Base-by-base conservation (phyloP, 139 green algal genomes). In the Yamagishiella unicocca region DNA sequence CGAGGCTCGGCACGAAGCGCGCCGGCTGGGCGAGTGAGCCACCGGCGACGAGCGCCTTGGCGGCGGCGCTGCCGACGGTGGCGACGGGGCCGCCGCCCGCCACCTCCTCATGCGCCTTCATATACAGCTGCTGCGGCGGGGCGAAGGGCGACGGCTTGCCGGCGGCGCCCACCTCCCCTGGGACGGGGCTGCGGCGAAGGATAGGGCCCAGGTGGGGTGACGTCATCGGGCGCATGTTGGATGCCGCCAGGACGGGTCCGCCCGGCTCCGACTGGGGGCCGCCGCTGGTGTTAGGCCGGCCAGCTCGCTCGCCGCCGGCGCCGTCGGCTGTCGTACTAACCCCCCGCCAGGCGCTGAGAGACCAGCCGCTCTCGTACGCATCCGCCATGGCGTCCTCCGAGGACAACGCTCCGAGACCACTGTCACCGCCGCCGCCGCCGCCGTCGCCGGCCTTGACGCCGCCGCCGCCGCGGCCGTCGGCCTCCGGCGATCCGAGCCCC, bases 51-150 rank as follows among this genome's bases (percentile, higher is more conserved):
- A 35, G 33, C 66, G 66, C 73, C 25, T 71, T 83, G 76, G 76
- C 76, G 53, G 76, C 76, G 53, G 53, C 31, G 24, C 53, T 58
- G 4, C 53, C 76, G 5, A 58, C 76, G 7, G 54, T 42, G 10
- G 46, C 74, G n/a, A 62, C 50, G 40, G 74, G 45, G 3, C 45
- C 74, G 29, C 29, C 66, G 31, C 45, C 46, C 31, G 31, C 53
- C 37, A 2, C 35, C n/a, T 83, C 76, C 22, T 71, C 54, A 5
- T 42, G 3, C 8, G 53, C 53, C 22, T 31, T 45, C 53, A 55
- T 50, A 33, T 83, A 83, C 6, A 83, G 53, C 33, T 83, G 76
- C 50, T 71, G 53, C 31, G 76, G 76, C 50, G 76, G 76, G 53
- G 76, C 76, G 33, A 83, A 83, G 0, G 24, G 22, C 33, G 33